phyloP scores from a whole-genome alignment of 1,284 basidiomycete species.

The Hemileccinum hortonii region DNA sequence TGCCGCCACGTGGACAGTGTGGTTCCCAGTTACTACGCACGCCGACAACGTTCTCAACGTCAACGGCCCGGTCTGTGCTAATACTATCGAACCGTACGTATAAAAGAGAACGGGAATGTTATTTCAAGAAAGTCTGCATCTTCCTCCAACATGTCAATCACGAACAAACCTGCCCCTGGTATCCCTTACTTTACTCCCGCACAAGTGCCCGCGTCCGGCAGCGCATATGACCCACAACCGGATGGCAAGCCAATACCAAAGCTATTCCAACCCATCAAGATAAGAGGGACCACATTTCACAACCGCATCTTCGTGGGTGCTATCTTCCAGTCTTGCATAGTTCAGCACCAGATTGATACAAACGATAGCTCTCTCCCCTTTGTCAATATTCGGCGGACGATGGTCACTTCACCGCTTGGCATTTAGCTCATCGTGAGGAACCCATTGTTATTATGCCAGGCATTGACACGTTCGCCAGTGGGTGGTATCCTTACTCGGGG shows the following conservation, averaged over 20 bases:
- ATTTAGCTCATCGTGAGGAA: conserved; percentile 48
- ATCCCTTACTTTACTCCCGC: conserved; percentile 55
- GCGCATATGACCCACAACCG: conserved; percentile 44
- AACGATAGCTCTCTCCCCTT: conserved; percentile 47
- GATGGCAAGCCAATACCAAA: conserved; percentile 49
- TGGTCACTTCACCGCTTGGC: conserved; percentile 52
- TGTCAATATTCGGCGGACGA: conserved; percentile 66
- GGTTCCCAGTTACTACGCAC: neutral
- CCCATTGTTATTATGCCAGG: neutral
- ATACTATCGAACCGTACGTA: neutral
- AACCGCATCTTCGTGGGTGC: conserved; percentile 64
- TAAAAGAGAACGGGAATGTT: conserved; percentile 1
- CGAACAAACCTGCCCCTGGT: conserved; percentile 38
- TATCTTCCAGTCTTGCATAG: neutral
- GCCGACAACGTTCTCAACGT: neutral
- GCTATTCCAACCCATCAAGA: conserved; percentile 63
- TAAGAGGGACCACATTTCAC: conserved; percentile 66
- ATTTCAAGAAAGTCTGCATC: neutral
- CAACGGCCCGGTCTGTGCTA: neutral
- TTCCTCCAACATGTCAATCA: conserved; percentile 11
- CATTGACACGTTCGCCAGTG: conserved; percentile 28
- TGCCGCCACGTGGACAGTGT: too few species aligned
- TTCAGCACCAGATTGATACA: neutral
- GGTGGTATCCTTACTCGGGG: conserved; percentile 50
- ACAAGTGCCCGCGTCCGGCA: conserved; percentile 51